Evolutionary conservation across 1,284 basidiomycete genomes (phyloP).

Genomic region (Fomitopsis schrenkii): DNA sequence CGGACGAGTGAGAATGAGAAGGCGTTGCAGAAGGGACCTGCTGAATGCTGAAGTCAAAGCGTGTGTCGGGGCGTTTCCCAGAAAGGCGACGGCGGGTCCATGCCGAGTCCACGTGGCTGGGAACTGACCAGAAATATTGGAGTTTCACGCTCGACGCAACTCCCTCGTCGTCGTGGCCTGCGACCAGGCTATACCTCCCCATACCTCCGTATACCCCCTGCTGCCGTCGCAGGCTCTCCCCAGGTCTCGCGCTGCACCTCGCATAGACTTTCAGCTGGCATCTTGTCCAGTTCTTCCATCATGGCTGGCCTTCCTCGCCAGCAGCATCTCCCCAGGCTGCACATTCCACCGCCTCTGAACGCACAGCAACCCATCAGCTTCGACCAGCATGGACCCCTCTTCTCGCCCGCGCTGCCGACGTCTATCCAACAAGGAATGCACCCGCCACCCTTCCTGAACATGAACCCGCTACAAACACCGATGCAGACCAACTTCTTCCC

Average conservation of each 20-base stretch:
- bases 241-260: neutral
- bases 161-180: neutral
- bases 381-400: conserved; percentile 39
- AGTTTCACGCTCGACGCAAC: neutral
- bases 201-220: neutral
- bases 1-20: neutral
- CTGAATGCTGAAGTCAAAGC: neutral
- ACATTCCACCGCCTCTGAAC: conserved; percentile 30
- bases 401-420: conserved; percentile 63
- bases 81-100: neutral
- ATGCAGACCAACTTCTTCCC: conserved; percentile 62
- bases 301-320: conserved; percentile 27
- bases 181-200: neutral
- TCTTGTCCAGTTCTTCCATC: neutral
- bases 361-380: conserved; percentile 28
- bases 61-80: neutral
- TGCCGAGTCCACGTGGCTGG: neutral
- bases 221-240: neutral
- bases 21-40: neutral
- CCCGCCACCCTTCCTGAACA: conserved; percentile 41
- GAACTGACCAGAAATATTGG: neutral
- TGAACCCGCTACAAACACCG: conserved; percentile 54
- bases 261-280: neutral
- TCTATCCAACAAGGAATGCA: conserved; percentile 55
- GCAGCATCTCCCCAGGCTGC: conserved; percentile 30